phyloP scores from a whole-genome alignment of 805 yeast species.

The Metschnikowia santaceciliae region DNA sequence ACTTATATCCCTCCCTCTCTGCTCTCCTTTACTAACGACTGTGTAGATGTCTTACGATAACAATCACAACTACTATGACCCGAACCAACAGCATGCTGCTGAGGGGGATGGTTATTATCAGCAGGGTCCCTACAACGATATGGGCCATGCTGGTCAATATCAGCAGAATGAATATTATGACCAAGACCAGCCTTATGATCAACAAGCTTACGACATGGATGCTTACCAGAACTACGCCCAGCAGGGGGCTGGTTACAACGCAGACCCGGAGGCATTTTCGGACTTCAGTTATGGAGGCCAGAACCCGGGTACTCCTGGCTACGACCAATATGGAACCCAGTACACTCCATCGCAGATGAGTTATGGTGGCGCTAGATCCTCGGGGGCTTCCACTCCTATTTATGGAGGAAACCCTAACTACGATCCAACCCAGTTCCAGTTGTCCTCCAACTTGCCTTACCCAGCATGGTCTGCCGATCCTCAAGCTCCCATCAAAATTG shows the following conservation, averaged over 20 bases:
- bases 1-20: not conserved
- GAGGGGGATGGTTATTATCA: slow-evolving; percentile 31
- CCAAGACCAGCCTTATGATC: slow-evolving; percentile 43
- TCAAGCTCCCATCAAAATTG: slow-evolving; percentile 75
- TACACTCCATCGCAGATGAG: slow-evolving; percentile 85
- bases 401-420: slow-evolving; percentile 60
- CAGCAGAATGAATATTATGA: slow-evolving; percentile 47
- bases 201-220: slow-evolving; percentile 47
- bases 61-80: slow-evolving; percentile 41
- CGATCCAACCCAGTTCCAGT: slow-evolving; percentile 60
- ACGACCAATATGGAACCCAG: slow-evolving; percentile 65
- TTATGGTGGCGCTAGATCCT: slow-evolving; percentile 75
- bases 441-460: slow-evolving; percentile 86
- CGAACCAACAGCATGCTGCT: slow-evolving; percentile 25
- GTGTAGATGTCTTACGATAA: slow-evolving; percentile 57
- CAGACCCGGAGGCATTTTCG: slow-evolving; percentile 60
- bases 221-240: slow-evolving; percentile 40
- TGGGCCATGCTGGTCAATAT: slow-evolving; percentile 28
- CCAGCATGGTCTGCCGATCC: slow-evolving; percentile 99
- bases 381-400: slow-evolving; percentile 93
- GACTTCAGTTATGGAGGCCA: slow-evolving; percentile 59
- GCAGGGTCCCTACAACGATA: slow-evolving; percentile 38
- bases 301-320: slow-evolving; percentile 58
- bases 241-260: slow-evolving; percentile 30
- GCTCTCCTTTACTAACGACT: slow-evolving; percentile 18